Base-by-base conservation (phyloP, 306 rosid genomes). In the Echinosophora koreensis region DNA sequence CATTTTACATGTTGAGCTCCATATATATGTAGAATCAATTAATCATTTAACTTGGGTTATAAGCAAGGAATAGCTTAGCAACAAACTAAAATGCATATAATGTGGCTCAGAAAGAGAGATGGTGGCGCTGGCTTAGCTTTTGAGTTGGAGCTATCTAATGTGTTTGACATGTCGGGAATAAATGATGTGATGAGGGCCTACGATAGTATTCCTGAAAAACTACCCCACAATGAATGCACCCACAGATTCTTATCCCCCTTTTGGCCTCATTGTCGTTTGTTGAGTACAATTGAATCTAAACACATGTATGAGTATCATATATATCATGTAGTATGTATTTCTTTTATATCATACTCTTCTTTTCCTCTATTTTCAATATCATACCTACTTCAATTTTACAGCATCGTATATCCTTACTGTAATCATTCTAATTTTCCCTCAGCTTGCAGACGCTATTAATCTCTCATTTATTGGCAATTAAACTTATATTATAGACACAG, bases 101-200 rank as follows among this genome's bases (percentile, higher is more conserved):
- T n/a, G 69, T 69, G 76, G 68, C 39, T 68, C 42, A 16, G 14
- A 57, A 47, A 66, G 69, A 18, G 5, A 11, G 5, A 39, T 10
- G 65, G 8, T 39, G 7, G 58, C 63, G 34, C n/a, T 63, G 60
- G 66, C 68, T 67, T 64, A 60, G 70, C 70, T 57, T 27, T 51
- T 84, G 82, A 71, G 67, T 76, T 80, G 82, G 79, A 55, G 65
- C 27, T 55, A 42, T 78, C 69, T 63, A 46, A 52, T 46, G 47
- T 57, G 66, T 54, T 54, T 63, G 27, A 61, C 51, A 35, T 80
- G 84, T 84, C 66, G 63, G 70, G 72, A 75, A 84, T 79, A 56
- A 79, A 75, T 74, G 61, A 83, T 78, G 59, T 52, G 72, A 68
- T 18, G 28, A 60, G 83, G 86, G 5, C 83, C 86, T 75, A 83